phyloP scores from a whole-genome alignment of 306 rosid genomes.

The Nissolia schottii region DNA sequence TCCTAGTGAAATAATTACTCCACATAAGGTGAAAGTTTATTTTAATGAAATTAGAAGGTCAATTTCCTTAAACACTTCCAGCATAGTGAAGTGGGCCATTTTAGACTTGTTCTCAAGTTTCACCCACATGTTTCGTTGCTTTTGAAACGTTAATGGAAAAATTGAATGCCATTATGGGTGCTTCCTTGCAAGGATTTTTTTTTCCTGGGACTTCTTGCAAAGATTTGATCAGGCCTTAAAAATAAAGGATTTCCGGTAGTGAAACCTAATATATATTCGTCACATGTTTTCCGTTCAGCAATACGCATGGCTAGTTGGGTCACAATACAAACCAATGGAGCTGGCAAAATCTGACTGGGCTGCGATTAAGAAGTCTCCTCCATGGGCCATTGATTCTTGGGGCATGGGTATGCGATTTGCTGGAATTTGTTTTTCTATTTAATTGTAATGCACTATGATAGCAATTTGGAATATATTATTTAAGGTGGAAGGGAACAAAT shows the following conservation, averaged over 20 bases:
- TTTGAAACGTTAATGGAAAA: not conserved
- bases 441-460: constrained; percentile 10
- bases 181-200: constrained; percentile 2
- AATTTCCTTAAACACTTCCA: not conserved
- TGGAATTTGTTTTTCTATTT: not conserved
- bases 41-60: not conserved
- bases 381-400: constrained; percentile 98
- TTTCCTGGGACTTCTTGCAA: not conserved
- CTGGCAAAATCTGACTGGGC: constrained; percentile 90
- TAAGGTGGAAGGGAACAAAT: not conserved
- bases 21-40: not conserved
- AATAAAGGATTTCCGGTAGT: constrained; percentile 11
- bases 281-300: constrained; percentile 51
- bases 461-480: constrained; percentile 20
- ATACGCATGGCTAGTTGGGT: constrained; percentile 95
- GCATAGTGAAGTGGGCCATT: constrained; percentile 1
- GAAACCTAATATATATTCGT: constrained; percentile 27
- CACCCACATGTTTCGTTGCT: constrained; percentile 12
- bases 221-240: not conserved
- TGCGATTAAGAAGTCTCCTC: constrained; percentile 82
- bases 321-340: constrained; percentile 91
- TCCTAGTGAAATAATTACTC: constrained; percentile 9
- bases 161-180: not conserved
- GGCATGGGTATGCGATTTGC: constrained; percentile 79
- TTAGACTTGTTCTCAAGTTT: constrained; percentile 11